A percentile compares a stretch with the other conserved stretches of the same genome.
Evolutionary conservation across 495 filamentous ascomycete species (phyloP).

Genomic region (Neurospora sp.): DNA sequence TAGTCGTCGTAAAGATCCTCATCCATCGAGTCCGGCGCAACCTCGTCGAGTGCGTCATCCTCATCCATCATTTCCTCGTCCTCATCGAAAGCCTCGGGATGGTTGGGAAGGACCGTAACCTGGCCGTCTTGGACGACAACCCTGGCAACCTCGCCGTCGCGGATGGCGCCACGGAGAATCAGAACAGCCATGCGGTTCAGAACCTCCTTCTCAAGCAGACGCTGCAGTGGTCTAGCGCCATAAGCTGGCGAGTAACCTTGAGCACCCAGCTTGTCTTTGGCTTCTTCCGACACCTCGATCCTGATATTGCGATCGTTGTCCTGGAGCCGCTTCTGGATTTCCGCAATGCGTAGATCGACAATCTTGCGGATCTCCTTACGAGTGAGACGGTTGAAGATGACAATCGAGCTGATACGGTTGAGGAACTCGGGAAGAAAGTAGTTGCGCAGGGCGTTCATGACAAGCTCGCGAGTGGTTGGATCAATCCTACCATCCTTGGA

Average conservation of each 20-base stretch:
- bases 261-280: conserved; percentile 79
- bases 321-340: conserved; percentile 82
- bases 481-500: conserved; percentile 78
- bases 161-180: conserved; percentile 73
- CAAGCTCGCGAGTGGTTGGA: conserved; percentile 72
- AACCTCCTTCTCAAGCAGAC: conserved; percentile 92
- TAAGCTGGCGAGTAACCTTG: conserved; percentile 92
- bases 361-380: conserved; percentile 84
- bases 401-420: conserved; percentile 87
- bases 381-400: conserved; percentile 97
- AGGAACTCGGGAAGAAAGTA: conserved; percentile 98
- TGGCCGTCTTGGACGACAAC: conserved; percentile 65
- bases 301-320: conserved; percentile 71
- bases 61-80: conserved; percentile 61
- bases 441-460: conserved; percentile 78
- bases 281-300: conserved; percentile 67
- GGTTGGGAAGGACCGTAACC: conserved; percentile 74
- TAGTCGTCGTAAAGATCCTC: conserved; percentile 56
- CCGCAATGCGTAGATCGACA: conserved; percentile 78
- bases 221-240: conserved; percentile 75
- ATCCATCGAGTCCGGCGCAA: conserved; percentile 65
- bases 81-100: conserved; percentile 48
- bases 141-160: conserved; percentile 71
- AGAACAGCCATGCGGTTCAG: conserved; percentile 86
- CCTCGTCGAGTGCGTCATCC: conserved; percentile 58